phyloP scores from a whole-genome alignment of 257 asterid genomes.

The Solanum infundibuliforme region DNA sequence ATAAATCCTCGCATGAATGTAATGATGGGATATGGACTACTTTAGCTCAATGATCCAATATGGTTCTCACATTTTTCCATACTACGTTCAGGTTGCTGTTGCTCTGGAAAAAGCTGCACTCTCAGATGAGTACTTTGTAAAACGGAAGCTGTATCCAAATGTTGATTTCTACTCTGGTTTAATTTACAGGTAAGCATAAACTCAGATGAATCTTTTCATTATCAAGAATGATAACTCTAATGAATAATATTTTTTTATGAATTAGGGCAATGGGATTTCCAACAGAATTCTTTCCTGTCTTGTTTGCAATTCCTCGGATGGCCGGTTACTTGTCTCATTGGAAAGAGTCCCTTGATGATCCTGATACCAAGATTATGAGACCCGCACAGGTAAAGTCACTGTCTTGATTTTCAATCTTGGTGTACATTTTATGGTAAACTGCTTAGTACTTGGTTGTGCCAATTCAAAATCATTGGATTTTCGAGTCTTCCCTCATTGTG shows the following conservation, averaged over 20 bases:
- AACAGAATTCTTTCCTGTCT: slow-evolving; percentile 88
- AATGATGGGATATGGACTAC: neutral
- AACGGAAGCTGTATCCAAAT: slow-evolving; percentile 94
- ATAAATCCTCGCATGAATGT: neutral
- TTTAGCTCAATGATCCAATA: neutral
- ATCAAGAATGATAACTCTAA: neutral
- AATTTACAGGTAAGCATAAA: slow-evolving; percentile 57
- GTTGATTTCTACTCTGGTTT: slow-evolving; percentile 98
- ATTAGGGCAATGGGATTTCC: slow-evolving; percentile 99
- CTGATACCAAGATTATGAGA: slow-evolving; percentile 96
- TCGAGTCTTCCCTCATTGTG: neutral
- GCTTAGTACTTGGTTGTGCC: neutral
- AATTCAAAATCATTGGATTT: neutral
- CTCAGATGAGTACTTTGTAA: slow-evolving; percentile 84
- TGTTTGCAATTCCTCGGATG: slow-evolving; percentile 96
- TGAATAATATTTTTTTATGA: neutral
- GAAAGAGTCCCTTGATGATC: slow-evolving; percentile 92
- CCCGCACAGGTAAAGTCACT: slow-evolving; percentile 68
- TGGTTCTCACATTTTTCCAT: neutral
- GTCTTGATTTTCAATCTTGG: neutral
- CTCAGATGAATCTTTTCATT: neutral
- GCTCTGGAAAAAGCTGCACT: slow-evolving; percentile 96
- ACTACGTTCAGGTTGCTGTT: slow-evolving; percentile 70
- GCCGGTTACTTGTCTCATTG: slow-evolving; percentile 98
- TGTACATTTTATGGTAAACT: neutral